phyloP scores from a whole-genome alignment of 2,329 filamentous ascomycete genomes.

The Talaromyces atroroseus region DNA sequence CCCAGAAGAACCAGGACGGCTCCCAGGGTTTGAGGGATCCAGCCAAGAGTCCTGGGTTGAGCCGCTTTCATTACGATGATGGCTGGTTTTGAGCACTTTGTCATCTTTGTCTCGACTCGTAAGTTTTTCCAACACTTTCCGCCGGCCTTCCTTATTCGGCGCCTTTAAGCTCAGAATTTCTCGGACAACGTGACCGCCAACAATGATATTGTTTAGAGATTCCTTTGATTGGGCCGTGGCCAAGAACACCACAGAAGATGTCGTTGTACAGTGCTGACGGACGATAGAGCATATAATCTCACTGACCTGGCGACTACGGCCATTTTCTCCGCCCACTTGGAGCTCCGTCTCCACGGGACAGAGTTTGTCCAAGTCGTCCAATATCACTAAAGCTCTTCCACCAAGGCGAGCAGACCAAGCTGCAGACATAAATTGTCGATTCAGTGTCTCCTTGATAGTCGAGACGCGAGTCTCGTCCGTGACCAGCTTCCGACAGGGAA shows the following conservation, averaged over 20 bases:
- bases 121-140: constrained; percentile 76
- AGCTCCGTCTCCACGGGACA: constrained; percentile 93
- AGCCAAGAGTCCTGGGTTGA: constrained; percentile 64
- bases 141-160: constrained; percentile 82
- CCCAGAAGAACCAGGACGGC: constrained; percentile 41
- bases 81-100: constrained; percentile 36
- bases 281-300: constrained; percentile 81
- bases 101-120: constrained; percentile 44
- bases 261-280: constrained; percentile 72
- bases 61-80: constrained; percentile 29
- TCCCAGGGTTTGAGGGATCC: constrained; percentile 61
- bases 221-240: constrained; percentile 93
- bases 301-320: constrained; percentile 83
- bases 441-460: constrained; percentile 83
- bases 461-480: constrained; percentile 87
- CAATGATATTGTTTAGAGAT: constrained; percentile 79
- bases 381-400: constrained; percentile 74
- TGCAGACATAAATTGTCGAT: constrained; percentile 77
- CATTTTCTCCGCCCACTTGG: constrained; percentile 89
- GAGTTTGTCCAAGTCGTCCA: constrained; percentile 89
- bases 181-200: constrained; percentile 85
- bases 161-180: constrained; percentile 88
- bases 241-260: constrained; percentile 77
- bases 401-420: constrained; percentile 86
- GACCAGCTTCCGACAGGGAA: constrained; percentile 78